Base-by-base conservation (phyloP, 192 early-diverging fungal genomes). In the Kappamyces sp. region DNA sequence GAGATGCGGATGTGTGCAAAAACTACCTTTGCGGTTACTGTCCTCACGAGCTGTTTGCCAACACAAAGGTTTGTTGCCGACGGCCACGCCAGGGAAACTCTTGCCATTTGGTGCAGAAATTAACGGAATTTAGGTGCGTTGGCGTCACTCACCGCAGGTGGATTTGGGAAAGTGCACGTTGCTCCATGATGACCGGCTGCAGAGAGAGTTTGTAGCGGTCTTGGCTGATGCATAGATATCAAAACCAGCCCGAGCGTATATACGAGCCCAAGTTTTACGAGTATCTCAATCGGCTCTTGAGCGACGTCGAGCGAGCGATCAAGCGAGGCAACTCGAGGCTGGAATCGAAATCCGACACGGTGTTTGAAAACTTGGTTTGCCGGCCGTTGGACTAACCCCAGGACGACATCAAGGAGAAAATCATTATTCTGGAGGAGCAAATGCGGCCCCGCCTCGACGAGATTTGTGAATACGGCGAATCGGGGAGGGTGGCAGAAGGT, bases 1-100 rank as follows among this genome's bases (percentile, higher is more conserved):
- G 9, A 5, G 59, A 60, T 52, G 49, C 41, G 7, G 59, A 60
- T 52, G 49, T 60, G 5, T 60, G 59, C 22, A 60, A 60, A 32
- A 74, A 91, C 66, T 84, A 84, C 64, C 65, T 91, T 32, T 85
- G 88, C n/a, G 80, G 79, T 45, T 91, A 89, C 53, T 91, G 89
- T 53, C 88, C 89, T 30, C 75, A 84, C 48, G 76, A 80, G 50
- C 69, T 86, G 22, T 91, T 91, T 69, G 78, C 78, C 52, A 91
- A 91, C 67, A 91, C 89, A 3, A 91, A 91, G 67, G 22, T 22
- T 22, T 22, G 22, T 22, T 22, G 22, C 22, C 22, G 22, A 22
- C 22, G 22, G 22, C 22, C 22, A 22, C 22, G 22, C 22, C 22
- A 22, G 0, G 22, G 22, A 22, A 22, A 22, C 22, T 22, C 22